These are phyloP conservation scores for Tetracladium marchalianum DNA, from an alignment of 495 filamentous ascomycete genomes.

Conservation along the genomic window DNA sequence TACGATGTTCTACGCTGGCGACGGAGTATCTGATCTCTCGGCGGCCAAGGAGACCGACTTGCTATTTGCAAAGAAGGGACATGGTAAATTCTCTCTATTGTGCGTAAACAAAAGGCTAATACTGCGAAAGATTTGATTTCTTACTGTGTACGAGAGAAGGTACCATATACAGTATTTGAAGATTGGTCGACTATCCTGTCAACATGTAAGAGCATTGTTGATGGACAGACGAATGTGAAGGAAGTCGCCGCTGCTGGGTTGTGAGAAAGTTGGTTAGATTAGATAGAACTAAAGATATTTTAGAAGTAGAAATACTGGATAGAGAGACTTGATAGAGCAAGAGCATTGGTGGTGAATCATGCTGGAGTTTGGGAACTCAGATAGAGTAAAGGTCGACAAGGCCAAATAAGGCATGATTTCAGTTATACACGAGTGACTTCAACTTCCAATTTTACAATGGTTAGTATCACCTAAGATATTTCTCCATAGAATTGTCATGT, in stretches of 20 bases:
- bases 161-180: constrained; percentile 74
- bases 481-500: too few species aligned
- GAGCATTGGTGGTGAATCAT: too few species aligned
- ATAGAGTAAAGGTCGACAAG: too few species aligned
- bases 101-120: background rate
- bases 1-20: constrained; percentile 78
- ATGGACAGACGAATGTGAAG: constrained; percentile 34
- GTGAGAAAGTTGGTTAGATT: too few species aligned
- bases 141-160: constrained; percentile 66
- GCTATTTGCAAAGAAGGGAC: constrained; percentile 81
- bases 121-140: constrained; percentile 57
- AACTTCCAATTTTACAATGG: too few species aligned
- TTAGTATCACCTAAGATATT: too few species aligned
- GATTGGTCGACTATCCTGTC: constrained; percentile 67
- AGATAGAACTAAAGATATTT: too few species aligned
- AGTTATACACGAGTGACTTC: too few species aligned
- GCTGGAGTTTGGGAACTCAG: too few species aligned
- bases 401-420: too few species aligned
- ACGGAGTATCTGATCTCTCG: constrained; percentile 82
- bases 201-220: constrained; percentile 63
- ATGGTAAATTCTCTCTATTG: constrained; percentile 45
- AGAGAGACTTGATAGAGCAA: too few species aligned
- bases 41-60: constrained; percentile 83
- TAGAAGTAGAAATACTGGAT: too few species aligned
- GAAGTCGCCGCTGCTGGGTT: constrained; percentile 13